A percentile compares a stretch with the other conserved stretches of the same genome.
phyloP scores from a whole-genome alignment of 176 grass and related monocot species.

The Leersia perrieri region DNA sequence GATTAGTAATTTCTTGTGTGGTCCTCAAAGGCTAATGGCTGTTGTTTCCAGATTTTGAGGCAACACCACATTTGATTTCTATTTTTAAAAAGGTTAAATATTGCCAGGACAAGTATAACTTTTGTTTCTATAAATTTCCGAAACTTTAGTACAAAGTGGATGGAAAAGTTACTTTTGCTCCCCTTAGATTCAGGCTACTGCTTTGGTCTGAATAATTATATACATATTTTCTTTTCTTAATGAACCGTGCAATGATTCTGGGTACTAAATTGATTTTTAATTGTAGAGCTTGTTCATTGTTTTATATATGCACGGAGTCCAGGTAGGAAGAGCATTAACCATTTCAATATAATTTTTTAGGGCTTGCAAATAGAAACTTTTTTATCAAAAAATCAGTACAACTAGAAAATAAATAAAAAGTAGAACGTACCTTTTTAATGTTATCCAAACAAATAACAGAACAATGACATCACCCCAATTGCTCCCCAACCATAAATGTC shows the following conservation, averaged over 20 bases:
- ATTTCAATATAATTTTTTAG: not conserved
- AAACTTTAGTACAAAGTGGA: not conserved
- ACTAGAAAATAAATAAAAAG: not conserved
- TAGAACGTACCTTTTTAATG: not conserved
- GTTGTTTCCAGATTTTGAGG: not conserved
- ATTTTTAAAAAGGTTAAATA: not conserved
- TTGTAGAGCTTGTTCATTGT: not conserved
- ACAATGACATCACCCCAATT: not conserved
- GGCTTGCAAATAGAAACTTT: not conserved
- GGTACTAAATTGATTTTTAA: not conserved
- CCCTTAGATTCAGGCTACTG: not conserved
- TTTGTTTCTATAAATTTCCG: not conserved
- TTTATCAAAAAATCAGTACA: not conserved
- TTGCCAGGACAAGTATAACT: not conserved
- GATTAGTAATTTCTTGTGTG: not conserved
- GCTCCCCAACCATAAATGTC: not conserved
- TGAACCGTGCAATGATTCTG: not conserved
- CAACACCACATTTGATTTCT: not conserved
- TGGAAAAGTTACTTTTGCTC: not conserved
- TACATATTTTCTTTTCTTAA: not conserved
- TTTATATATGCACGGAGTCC: not conserved
- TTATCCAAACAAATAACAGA: not conserved
- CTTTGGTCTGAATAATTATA: not conserved
- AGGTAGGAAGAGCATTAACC: not conserved
- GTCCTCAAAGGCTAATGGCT: not conserved